A percentile compares a stretch with the other conserved stretches of the same genome.
Evolutionary conservation across 306 rosid species (phyloP).

Genomic region (Begonia loranthoides): DNA sequence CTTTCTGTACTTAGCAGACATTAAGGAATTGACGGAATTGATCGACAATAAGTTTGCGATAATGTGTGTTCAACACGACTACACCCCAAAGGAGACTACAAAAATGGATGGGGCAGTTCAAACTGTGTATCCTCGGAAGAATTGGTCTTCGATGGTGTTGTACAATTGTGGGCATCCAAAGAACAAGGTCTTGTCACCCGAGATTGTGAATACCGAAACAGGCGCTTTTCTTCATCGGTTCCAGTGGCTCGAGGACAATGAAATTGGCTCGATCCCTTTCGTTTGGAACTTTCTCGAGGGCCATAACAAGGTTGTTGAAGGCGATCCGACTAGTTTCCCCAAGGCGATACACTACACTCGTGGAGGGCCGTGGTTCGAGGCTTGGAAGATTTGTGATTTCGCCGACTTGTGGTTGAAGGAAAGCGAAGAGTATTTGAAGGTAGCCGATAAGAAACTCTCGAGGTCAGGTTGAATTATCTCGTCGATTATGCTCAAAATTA

Average conservation of each 20-base stretch:
- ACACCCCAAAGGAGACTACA: slow-evolving; percentile 53
- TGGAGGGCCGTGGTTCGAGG: slow-evolving; percentile 72
- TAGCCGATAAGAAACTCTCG: slow-evolving; percentile 18
- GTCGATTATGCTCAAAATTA: too few relatives aligned
- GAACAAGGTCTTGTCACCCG: slow-evolving; percentile 38
- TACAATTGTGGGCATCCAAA: slow-evolving; percentile 56
- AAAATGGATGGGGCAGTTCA: slow-evolving; percentile 72
- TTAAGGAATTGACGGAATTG: slow-evolving; percentile 44
- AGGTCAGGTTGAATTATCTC: slow-evolving; percentile 8
- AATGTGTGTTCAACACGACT: slow-evolving; percentile 68
- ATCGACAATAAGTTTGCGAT: slow-evolving; percentile 38
- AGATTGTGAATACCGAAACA: slow-evolving; percentile 41
- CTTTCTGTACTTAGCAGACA: slow-evolving; percentile 46
- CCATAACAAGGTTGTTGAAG: slow-evolving; percentile 40
- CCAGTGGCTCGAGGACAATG: slow-evolving; percentile 61
- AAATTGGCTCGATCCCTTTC: slow-evolving; percentile 51
- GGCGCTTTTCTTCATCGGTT: slow-evolving; percentile 70
- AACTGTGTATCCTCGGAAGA: slow-evolving; percentile 61
- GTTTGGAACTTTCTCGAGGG: slow-evolving; percentile 75
- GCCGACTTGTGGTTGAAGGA: slow-evolving; percentile 59
- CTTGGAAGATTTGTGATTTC: slow-evolving; percentile 67
- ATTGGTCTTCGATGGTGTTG: slow-evolving; percentile 71
- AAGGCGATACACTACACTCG: slow-evolving; percentile 62
- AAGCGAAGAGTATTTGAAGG: slow-evolving; percentile 31
- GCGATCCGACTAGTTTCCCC: slow-evolving; percentile 32